Evolutionary conservation across 2,329 filamentous ascomycete species (phyloP), one percentile per base, ranked within the genome.

Genomic region (Hymenoscyphus infarciens): DNA sequence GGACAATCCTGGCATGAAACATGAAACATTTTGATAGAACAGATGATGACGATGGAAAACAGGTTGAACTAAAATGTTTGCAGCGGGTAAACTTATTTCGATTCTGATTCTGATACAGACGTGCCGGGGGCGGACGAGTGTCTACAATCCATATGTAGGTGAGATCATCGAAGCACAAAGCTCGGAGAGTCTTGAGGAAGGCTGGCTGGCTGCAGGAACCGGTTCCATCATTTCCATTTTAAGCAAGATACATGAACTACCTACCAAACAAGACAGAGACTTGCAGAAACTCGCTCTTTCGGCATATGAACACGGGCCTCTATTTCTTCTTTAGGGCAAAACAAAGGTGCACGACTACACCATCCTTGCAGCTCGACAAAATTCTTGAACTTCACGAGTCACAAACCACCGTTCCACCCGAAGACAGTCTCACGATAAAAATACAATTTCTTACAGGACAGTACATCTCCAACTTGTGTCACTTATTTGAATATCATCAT

Each of bases 161-260:
- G 19, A 49, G 42, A 49, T 61, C 57, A 57, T 58, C 55, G 27
- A 59, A 56, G 62, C 56, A 61, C 56, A 52, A 42, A 56, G n/a
- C 57, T 49, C 42, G 42, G 42, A 42, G 22, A 52, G 49, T 53
- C 33, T 33, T 56, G 33, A 45, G 31, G 45, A 60, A 63, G 65
- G 63, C 58, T 65, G 57, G 55, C 66, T 69, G 67, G n/a, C 42
- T 49, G 42, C 67, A 69, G 67, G 67, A 66, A 69, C 67, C 64
- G 42, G 60, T 42, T 55, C 16, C 31, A n/a, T 49, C 27, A 53
- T 53, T 22, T 56, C 62, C 42, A 27, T 29, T 54, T 55, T 25
- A 19, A 52, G 42, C 15, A 39, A 29, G 45, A 29, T 53, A 39
- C 55, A 33, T 62, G 55, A 39, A 25, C 31, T 54, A 53, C 58